Base-by-base conservation (phyloP, 352 stramenopile genomes). In the Phytophthora cactorum region DNA sequence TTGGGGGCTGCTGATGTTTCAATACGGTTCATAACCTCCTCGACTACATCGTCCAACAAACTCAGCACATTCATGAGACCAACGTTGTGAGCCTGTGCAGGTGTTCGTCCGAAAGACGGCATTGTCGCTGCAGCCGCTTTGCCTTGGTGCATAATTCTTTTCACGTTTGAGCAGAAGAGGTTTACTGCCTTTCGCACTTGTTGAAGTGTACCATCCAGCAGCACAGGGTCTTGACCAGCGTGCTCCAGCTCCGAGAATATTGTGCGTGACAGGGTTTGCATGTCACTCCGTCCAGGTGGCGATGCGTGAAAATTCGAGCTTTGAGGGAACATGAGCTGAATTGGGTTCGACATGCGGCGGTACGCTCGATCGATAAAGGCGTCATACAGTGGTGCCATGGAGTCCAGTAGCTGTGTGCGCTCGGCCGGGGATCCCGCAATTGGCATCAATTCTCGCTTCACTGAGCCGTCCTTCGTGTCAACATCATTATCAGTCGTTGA, bases 291-390 rank as follows among this genome's bases (percentile, higher is more conserved):
- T 27, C 85, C 88, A 10, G 88, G 88, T 7, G 87, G 85, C 27
- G 87, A 93, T 46, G 86, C 77, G 66, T 96, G 88, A 67, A 93
- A 96, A 62, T 87, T 90, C 17, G 82, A 72, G 67, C 83, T 93
- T 36, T 94, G 82, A 8, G 88, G 88, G 56, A 96, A 96, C 88
- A 96, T 96, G 66, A 96, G 84, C 64, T 93, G 75, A 41, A 96
- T 92, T 43, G 87, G 88, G 29, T 86, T 89, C 3, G 79, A 81
- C 57, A 96, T 78, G 2, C 82, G 79, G 9, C 81, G 74, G 41
- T 86, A 89, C 4, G 77, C 74, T 1, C 79, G 73, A 28, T 92
- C 84, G 17, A 88, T 84, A 73, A 91, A 96, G 6, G 79, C 81
- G 25, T 93, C 83, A 29, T 82, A 76, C 2, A 96, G 65, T 12